These are phyloP conservation scores for Ogataea henricii DNA, from an alignment of 805 yeast species.

Conservation along the genomic window DNA sequence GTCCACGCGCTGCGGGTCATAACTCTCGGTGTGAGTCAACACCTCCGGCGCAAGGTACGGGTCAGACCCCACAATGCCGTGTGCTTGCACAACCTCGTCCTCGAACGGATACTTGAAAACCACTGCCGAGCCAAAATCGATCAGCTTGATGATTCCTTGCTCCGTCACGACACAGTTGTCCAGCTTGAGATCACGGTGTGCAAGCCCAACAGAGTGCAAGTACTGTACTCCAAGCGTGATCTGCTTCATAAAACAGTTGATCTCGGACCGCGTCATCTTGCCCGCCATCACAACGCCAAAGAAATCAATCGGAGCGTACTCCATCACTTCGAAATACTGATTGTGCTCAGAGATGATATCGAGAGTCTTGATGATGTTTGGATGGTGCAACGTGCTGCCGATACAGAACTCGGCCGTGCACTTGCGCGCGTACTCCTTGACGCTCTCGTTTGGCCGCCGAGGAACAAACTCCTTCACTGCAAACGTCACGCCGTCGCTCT, in stretches of 20 bases:
- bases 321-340: constrained; percentile 81
- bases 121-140: constrained; percentile 84
- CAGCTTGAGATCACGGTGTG: constrained; percentile 79
- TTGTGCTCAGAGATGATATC: constrained; percentile 71
- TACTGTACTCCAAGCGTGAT: constrained; percentile 70
- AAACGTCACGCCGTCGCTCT: constrained; percentile 68
- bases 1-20: constrained; percentile 79
- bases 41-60: constrained; percentile 89
- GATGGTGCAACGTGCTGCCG: constrained; percentile 80
- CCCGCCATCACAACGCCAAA: constrained; percentile 89
- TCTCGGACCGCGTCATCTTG: constrained; percentile 76
- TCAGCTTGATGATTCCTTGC: constrained; percentile 73
- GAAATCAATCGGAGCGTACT: constrained; percentile 81
- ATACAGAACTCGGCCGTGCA: constrained; percentile 89
- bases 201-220: constrained; percentile 74
- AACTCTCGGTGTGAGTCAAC: constrained; percentile 49
- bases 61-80: constrained; percentile 83
- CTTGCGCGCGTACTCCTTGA: constrained; percentile 79
- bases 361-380: constrained; percentile 75
- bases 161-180: constrained; percentile 80
- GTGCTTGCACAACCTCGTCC: constrained; percentile 57
- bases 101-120: constrained; percentile 79
- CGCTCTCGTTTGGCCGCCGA: constrained; percentile 65
- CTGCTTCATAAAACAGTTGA: constrained; percentile 80
- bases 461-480: constrained; percentile 85